Base-by-base conservation (phyloP, 768 basidiomycete species). In the Porphyrellus cyaneotinctus region DNA sequence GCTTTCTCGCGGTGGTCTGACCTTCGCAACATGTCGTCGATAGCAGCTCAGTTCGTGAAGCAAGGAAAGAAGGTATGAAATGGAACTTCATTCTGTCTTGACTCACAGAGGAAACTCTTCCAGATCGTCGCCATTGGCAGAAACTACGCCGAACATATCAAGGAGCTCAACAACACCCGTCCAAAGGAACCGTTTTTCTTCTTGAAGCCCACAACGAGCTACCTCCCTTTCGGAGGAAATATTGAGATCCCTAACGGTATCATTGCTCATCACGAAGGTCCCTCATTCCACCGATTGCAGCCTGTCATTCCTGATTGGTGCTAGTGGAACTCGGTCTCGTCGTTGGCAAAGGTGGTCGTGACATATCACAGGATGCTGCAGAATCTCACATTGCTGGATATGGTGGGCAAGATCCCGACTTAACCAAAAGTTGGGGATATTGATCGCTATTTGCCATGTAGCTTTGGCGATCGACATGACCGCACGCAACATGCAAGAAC, bases 141-240 rank as follows among this genome's bases (percentile, higher is more conserved):
- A 53, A 97, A 97, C 75, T 97, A 95, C 69, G 82, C 80, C 6
- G 89, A 89, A 31, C 95, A 97, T 60, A 85, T 87, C 67, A 92
- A 89, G 70, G 97, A 99, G 65, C 79, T 98, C 32, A 87, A 85
- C 64, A 97, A 97, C 67, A 74, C 87, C 6, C 53, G 36, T 26
- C 95, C 95, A 0, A 89, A 85, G 67, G 95, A 97, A 65, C 97
- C 97, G 0, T 97, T 99, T 78, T 95, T 97, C 80, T 99, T 99
- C 76, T 74, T 98, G 24, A 99, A 99, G 72, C 97, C 95, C 9
- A 98, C 97, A 6, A 84, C 87, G 13, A 91, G 88, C 65, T 98
- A 95, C 64, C 64, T 97, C 22, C 63, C 75, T 20, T 82, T 83
- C 15, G 90, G 89, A 0, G 92, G 90, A 1, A 78, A 80, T 32